Percentiles rank a stretch among this genome's conserved stretches.
Conservation (phyloP, 768 basidiomycete genomes). For the Boletus vinaceobasis region DNA sequence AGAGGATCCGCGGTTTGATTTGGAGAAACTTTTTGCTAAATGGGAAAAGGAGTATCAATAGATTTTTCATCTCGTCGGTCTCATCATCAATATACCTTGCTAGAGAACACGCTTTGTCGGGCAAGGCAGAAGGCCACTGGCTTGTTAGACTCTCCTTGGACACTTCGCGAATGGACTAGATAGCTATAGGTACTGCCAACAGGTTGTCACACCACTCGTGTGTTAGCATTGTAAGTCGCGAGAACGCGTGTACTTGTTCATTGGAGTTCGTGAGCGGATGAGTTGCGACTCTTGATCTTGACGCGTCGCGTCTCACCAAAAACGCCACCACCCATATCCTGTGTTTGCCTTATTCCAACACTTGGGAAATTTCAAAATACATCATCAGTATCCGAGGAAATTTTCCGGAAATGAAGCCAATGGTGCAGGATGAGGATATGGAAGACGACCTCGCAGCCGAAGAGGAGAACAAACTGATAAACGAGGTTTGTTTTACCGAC, state of each 20-base stretch:
- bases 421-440: slow-evolving; percentile 54
- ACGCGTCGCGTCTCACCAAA: slow-evolving; percentile 28
- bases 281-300: not conserved
- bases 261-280: too few relatives aligned
- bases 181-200: slow-evolving; percentile 2
- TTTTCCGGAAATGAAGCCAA: slow-evolving; percentile 41
- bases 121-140: slow-evolving; percentile 7
- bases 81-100: slow-evolving; percentile 26
- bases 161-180: slow-evolving; percentile 6
- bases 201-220: not conserved
- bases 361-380: not conserved
- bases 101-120: slow-evolving; percentile 19
- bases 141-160: not conserved
- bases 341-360: not conserved
- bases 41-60: slow-evolving; percentile 70
- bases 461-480: slow-evolving; percentile 85
- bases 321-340: not conserved
- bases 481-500: slow-evolving; percentile 55
- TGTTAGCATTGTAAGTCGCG: not conserved
- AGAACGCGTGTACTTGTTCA: slow-evolving; percentile 1
- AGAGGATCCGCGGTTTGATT: slow-evolving; percentile 92
- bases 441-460: slow-evolving; percentile 81
- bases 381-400: not conserved
- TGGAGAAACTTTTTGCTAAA: slow-evolving; percentile 82
- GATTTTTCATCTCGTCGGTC: slow-evolving; percentile 23